Base-by-base conservation (phyloP, 495 filamentous ascomycete species). In the Aspergillus cristatus region DNA sequence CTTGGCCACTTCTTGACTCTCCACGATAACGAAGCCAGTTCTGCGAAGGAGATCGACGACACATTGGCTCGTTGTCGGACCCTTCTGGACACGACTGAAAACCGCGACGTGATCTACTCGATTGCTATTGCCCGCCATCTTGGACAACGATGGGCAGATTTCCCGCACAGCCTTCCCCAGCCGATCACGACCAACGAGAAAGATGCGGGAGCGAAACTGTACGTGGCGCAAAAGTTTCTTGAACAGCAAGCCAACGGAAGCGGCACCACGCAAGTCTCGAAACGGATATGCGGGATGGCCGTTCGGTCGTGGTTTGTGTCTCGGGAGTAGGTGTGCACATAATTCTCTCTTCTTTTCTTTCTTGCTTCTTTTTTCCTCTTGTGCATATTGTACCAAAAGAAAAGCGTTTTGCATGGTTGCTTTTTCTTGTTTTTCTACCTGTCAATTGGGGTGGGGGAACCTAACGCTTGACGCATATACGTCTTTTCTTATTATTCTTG, bases 41-140 rank as follows among this genome's bases (percentile, higher is more conserved):
- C 70, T 10, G 58, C 67, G 18, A 75, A 71, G 41, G 66, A 73
- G 36, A 72, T 86, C 16, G 81, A 87, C 32, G 71, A 78, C 38
- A 72, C 74, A 1, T 61, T 94, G 7, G 51, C 45, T 3, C 66
- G 65, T 6, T 71, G 81, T 52, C 79, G 86, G 30, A 68, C 70
- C 28, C 61, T 89, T 4, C 70, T 94, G 7, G 80, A 87, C 41
- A 79, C 76, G 38, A 72, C 76, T 14, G 88, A 95, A 63, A 90
- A 89, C 50, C 78, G 88, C n/a, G 88, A 95, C 46, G 84, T 93
- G 6, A 72, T 94, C 22, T 95, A 95, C 55, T 90, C 84, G 10
- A 79, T 95, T 41, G 83, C 83, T 16, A 76, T 94, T 35, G 76
- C 81, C 7, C 77, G 87, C 14, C 77, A 85, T 45, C 69, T 84